A percentile compares a stretch with the other conserved stretches of the same genome.
Evolutionary conservation across 2,329 filamentous ascomycete genomes (phyloP).

Genomic region (Colletotrichum sp.): DNA sequence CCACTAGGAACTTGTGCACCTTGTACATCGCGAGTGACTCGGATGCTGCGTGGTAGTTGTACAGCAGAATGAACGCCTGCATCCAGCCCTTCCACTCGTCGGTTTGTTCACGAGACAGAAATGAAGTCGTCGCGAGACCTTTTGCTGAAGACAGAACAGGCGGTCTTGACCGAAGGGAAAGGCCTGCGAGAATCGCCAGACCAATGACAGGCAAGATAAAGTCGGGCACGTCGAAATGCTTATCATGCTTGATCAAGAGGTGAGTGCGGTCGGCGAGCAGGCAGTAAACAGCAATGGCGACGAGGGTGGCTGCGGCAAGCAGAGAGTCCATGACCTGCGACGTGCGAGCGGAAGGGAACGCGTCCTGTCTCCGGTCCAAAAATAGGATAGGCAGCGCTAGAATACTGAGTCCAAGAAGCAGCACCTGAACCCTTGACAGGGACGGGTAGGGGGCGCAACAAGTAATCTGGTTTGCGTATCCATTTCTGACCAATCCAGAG

Average conservation of each 20-base stretch:
- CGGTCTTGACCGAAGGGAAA: conserved; percentile 8
- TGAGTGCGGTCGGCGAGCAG: conserved; percentile 60
- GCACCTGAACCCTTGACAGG: conserved; percentile 25
- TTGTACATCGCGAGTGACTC: conserved; percentile 57
- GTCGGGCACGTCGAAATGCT: conserved; percentile 40
- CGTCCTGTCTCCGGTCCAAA: conserved; percentile 2
- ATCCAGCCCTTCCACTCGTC: conserved; percentile 73
- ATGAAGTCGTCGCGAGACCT: conserved; percentile 1
- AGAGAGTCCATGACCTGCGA: conserved; percentile 25
- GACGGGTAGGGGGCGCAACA: conserved; percentile 56
- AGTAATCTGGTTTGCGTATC: conserved; percentile 52
- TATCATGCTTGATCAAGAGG: conserved; percentile 56
- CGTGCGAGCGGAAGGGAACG: conserved; percentile 29
- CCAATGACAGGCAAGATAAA: conserved; percentile 28
- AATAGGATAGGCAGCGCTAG: conserved; percentile 13
- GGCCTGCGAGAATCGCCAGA: conserved; percentile 25
- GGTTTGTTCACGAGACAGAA: conserved; percentile 59
- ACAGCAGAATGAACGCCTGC: conserved; percentile 58
- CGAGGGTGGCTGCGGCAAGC: conserved; percentile 30
- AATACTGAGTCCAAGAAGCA: conserved; percentile 25
- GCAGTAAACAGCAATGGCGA: conserved; percentile 42
- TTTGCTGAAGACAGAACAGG: not conserved
- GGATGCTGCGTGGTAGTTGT: conserved; percentile 60
- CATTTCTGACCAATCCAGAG: conserved; percentile 36
- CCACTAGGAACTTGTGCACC: conserved; percentile 57